Conservation (phyloP, 2,329 filamentous ascomycete genomes). For the Blastomyces percursus region DNA sequence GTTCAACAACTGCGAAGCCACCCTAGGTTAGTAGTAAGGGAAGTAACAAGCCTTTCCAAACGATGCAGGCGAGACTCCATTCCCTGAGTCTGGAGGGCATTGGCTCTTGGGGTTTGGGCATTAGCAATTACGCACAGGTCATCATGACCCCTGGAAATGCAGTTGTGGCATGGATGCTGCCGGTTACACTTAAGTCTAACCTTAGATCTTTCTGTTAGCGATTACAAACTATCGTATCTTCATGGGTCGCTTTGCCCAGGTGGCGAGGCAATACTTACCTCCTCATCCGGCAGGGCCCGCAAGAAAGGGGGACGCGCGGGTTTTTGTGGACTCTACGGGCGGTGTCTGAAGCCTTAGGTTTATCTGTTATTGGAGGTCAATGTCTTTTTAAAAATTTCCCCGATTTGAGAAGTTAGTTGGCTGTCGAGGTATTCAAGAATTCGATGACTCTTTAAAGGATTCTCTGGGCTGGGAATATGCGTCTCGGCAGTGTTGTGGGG, state of each 20-base stretch:
- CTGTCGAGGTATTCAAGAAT: neutral
- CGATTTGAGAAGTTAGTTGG: neutral
- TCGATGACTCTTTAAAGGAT: neutral
- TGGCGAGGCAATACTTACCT: neutral
- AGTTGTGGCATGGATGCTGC: conserved; percentile 5
- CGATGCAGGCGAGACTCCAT: conserved; percentile 7
- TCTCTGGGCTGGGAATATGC: neutral
- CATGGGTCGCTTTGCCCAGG: neutral
- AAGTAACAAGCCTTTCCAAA: conserved; percentile 19
- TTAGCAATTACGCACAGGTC: neutral
- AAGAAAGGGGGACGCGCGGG: neutral
- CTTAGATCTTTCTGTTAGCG: neutral
- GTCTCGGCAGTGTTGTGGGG: neutral
- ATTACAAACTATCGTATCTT: neutral
- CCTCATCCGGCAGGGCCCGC: neutral
- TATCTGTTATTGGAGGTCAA: neutral
- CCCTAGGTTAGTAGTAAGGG: conserved; percentile 10
- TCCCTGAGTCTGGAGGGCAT: neutral
- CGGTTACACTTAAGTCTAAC: conserved; percentile 5
- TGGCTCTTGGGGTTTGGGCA: neutral
- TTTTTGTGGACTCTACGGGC: conserved; percentile 1
- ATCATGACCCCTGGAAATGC: conserved; percentile 1
- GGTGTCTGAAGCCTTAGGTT: neutral
- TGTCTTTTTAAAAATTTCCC: neutral
- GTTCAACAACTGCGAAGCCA: neutral